Conservation (phyloP, 441 rosid genomes). For the Erodium moschatum region DNA sequence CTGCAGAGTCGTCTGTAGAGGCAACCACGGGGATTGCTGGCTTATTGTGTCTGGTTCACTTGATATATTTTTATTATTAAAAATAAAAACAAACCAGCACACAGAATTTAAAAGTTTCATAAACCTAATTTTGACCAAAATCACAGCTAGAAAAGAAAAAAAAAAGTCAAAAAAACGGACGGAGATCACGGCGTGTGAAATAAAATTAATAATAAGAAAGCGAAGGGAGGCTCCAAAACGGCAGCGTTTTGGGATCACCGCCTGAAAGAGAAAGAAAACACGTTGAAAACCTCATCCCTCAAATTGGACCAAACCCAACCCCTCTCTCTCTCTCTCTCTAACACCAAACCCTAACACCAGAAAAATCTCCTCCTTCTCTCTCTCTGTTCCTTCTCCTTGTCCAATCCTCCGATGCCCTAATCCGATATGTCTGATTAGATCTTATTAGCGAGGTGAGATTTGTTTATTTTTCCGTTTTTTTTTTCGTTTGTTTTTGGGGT, state of each 20-base stretch:
- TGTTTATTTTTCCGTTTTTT: not conserved
- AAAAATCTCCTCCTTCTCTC: not conserved
- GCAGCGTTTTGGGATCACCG: not conserved
- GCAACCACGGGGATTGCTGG: too few species aligned
- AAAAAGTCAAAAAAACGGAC: not conserved
- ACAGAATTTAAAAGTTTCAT: not conserved
- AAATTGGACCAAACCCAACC: not conserved
- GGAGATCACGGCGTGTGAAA: not conserved
- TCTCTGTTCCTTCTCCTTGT: not conserved
- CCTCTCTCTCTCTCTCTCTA: not conserved
- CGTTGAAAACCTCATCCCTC: conserved; percentile 2
- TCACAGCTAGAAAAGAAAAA: not conserved
- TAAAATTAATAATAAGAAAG: not conserved
- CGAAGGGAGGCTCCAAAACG: not conserved
- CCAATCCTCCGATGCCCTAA: not conserved
- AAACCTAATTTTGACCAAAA: not conserved
- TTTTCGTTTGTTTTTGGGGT: not conserved
- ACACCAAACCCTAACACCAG: not conserved
- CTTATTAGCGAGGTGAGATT: not conserved
- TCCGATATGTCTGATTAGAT: not conserved
- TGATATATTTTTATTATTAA: too few species aligned
- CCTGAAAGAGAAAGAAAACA: not conserved
- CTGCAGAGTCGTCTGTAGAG: too few species aligned
- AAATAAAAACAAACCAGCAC: not conserved
- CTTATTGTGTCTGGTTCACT: too few species aligned